Conservation (phyloP, 495 filamentous ascomycete genomes). For the Daldinia childiae region DNA sequence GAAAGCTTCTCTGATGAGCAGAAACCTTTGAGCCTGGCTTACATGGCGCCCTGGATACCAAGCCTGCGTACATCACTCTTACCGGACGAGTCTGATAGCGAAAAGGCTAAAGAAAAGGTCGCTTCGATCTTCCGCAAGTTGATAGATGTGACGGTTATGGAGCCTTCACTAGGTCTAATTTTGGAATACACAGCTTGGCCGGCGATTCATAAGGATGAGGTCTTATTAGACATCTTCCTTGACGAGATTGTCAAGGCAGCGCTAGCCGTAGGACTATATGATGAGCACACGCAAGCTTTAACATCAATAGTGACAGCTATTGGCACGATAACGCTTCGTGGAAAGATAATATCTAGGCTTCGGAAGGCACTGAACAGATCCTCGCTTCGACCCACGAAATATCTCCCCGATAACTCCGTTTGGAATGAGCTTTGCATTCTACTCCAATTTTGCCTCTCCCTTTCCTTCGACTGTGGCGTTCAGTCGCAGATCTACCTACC, state of each 20-base stretch:
- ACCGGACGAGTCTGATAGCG: slow-evolving; percentile 64
- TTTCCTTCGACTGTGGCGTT: slow-evolving; percentile 70
- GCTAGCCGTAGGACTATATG: slow-evolving; percentile 62
- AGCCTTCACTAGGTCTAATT: slow-evolving; percentile 63
- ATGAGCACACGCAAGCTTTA: slow-evolving; percentile 67
- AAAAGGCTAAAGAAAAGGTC: slow-evolving; percentile 69
- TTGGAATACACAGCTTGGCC: slow-evolving; percentile 70
- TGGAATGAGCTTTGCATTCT: slow-evolving; percentile 72
- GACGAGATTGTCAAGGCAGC: slow-evolving; percentile 71
- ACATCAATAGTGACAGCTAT: slow-evolving; percentile 68
- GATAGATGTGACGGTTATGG: slow-evolving; percentile 66
- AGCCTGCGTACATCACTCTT: slow-evolving; percentile 66
- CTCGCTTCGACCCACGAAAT: slow-evolving; percentile 67
- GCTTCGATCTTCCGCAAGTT: slow-evolving; percentile 69
- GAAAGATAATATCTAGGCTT: slow-evolving; percentile 67
- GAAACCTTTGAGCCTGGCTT: slow-evolving; percentile 68
- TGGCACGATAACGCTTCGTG: slow-evolving; percentile 68
- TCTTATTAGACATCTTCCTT: slow-evolving; percentile 68
- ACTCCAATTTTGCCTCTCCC: slow-evolving; percentile 68
- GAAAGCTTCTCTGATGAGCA: slow-evolving; percentile 70
- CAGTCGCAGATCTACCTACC: slow-evolving; percentile 71
- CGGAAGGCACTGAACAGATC: slow-evolving; percentile 70
- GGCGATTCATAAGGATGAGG: slow-evolving; percentile 68
- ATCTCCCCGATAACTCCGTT: slow-evolving; percentile 68
- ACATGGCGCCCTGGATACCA: slow-evolving; percentile 73